A percentile compares a stretch with the other conserved stretches of the same genome.
These are phyloP conservation scores for Pichiaceae sp. DNA, from an alignment of 1,139 yeast species.

Conservation along the genomic window DNA sequence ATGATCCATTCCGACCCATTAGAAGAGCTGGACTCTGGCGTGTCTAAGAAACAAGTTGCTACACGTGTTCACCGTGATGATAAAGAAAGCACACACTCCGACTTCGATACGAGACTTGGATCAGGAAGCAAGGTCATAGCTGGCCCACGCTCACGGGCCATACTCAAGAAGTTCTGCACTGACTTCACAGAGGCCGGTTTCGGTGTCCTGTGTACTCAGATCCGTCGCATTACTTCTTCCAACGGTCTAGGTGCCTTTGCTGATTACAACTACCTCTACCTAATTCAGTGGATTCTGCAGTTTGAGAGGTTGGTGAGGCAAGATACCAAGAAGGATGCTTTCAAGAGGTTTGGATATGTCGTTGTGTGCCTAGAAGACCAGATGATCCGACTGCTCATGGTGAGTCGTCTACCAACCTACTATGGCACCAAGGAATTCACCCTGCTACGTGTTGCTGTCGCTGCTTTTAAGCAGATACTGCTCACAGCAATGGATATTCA, in stretches of 20 bases:
- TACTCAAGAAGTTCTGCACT: slow-evolving; percentile 38
- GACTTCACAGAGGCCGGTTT: slow-evolving; percentile 71
- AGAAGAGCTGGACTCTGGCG: slow-evolving; percentile 38
- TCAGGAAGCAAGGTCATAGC: slow-evolving; percentile 46
- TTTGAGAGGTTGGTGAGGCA: slow-evolving; percentile 29
- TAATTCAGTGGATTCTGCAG: slow-evolving; percentile 65
- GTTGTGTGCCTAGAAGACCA: slow-evolving; percentile 63
- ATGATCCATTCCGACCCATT: slow-evolving; percentile 14
- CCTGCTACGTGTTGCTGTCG: slow-evolving; percentile 58
- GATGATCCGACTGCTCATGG: slow-evolving; percentile 51
- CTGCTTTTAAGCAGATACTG: slow-evolving; percentile 60
- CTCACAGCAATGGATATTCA: slow-evolving; percentile 35
- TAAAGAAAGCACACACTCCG: slow-evolving; percentile 18
- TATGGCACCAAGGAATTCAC: slow-evolving; percentile 29
- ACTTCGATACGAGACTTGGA: slow-evolving; percentile 30
- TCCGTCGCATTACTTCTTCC: slow-evolving; percentile 39
- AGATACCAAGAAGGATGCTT: slow-evolving; percentile 7
- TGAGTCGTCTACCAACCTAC: slow-evolving; percentile 43
- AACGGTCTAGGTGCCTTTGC: slow-evolving; percentile 29
- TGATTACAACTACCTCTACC: slow-evolving; percentile 44
- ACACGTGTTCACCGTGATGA: slow-evolving; percentile 8
- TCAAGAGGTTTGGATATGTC: slow-evolving; percentile 49
- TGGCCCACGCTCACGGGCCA: slow-evolving; percentile 26
- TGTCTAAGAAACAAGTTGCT: slow-evolving; percentile 14
- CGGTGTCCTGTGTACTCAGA: slow-evolving; percentile 50